Evolutionary conservation across 768 basidiomycete species (phyloP), one percentile per base, ranked within the genome.

Genomic region (Termitomyces sp.): DNA sequence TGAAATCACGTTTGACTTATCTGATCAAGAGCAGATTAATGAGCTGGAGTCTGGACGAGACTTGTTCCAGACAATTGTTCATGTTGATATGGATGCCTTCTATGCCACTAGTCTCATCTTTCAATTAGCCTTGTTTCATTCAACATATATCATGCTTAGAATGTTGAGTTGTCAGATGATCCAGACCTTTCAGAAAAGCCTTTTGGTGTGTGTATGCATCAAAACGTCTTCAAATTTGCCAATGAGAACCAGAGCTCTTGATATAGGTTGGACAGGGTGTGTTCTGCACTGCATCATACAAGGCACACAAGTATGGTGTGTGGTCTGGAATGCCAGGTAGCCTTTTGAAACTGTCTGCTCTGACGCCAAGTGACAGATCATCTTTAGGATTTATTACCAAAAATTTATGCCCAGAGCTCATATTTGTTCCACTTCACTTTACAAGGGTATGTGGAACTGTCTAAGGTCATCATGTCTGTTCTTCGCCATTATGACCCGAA

Each of bases 21-120:
- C 25, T 49, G 2, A 43, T 55, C 36, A 36, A 33, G 25, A 33
- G 16, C 51, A 86, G 90, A 74, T 95, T 4, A 70, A 73, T 18
- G 84, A 89, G 56, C 75, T 96, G 4, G 93, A 96, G 67, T 70
- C 76, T 2, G 76, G 82, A 47, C 75, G 94, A 43, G 94, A 98
- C 66, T 71, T 98, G 27, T 80, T 80, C 2, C 91, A 95, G 68
- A 80, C 73, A 18, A 91, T 99, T 56, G 90, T 98, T 5, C 94
- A 98, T 65, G 86, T 97, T 27, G 97, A 99, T 64, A 94, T 95
- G 84, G 96, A 98, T 67, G 92, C 93, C 3, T 97, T 96, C 72
- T 94, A 81, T 59, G 89, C 90, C 1, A 76, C 77, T 50, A 50
- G 73, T 66, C 46, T 12, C 36, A 40, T 36, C 6, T 9, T 27